Evolutionary conservation across 2,329 filamentous ascomycete species (phyloP).

Genomic region (Aspergillus aculeatus): DNA sequence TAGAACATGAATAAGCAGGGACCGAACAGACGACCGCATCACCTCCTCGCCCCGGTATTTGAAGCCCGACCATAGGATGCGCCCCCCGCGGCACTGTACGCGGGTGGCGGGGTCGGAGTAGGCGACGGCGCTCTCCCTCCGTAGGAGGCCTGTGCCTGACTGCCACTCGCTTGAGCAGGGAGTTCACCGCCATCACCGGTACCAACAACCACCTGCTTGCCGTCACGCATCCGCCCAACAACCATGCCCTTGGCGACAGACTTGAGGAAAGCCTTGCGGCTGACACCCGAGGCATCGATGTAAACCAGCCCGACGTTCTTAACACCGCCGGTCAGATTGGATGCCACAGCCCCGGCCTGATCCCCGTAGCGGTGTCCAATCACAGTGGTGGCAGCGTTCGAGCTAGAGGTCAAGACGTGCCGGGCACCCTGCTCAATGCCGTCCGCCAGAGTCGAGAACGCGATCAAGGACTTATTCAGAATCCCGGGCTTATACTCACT

Average conservation of each 20-base stretch:
- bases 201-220: conserved; percentile 50
- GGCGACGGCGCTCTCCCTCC: conserved; percentile 31
- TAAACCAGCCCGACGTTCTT: conserved; percentile 98
- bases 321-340: conserved; percentile 75
- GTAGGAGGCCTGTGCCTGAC: conserved; percentile 17
- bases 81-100: conserved; percentile 39
- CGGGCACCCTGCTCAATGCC: conserved; percentile 86
- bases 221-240: conserved; percentile 50
- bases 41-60: conserved; percentile 34
- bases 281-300: conserved; percentile 93
- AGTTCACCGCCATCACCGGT: conserved; percentile 46
- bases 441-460: conserved; percentile 90
- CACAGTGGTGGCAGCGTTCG: conserved; percentile 77
- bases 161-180: conserved; percentile 18
- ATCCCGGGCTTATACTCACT: conserved; percentile 81
- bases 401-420: conserved; percentile 70
- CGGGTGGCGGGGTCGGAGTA: conserved; percentile 41
- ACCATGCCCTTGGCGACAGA: conserved; percentile 93
- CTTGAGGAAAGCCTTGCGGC: conserved; percentile 84
- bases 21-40: not conserved
- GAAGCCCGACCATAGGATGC: conserved; percentile 33
- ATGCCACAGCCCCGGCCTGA: conserved; percentile 77
- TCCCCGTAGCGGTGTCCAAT: conserved; percentile 86
- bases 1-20: not conserved
- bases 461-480: conserved; percentile 94